Conservation (phyloP, 1,139 yeast genomes). For the Casaregolazyma lundiana region DNA sequence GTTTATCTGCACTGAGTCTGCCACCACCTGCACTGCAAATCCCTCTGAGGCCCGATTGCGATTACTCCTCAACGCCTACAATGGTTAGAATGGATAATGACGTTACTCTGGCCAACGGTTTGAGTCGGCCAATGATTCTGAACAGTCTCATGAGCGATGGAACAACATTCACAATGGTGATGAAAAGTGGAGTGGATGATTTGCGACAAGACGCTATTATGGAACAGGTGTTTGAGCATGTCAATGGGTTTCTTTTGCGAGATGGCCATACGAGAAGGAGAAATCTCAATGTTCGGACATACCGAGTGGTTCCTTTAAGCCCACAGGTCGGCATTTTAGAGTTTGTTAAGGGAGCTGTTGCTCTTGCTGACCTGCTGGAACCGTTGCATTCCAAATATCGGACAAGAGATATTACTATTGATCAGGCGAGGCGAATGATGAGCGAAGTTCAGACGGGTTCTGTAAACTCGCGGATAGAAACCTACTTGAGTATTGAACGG, state of each 20-base stretch:
- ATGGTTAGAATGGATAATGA: conserved; percentile 24
- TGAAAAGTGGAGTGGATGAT: conserved; percentile 89
- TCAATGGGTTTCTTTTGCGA: conserved; percentile 59
- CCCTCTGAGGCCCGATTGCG: conserved; percentile 40
- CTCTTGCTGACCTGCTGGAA: conserved; percentile 63
- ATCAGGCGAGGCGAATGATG: conserved; percentile 65
- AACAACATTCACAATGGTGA: conserved; percentile 47
- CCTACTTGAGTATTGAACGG: conserved; percentile 46
- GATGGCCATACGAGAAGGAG: conserved; percentile 57
- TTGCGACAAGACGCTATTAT: conserved; percentile 91
- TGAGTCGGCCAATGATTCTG: conserved; percentile 81
- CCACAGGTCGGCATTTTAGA: conserved; percentile 86
- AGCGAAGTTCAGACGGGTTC: conserved; percentile 49
- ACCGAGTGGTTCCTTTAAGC: conserved; percentile 86
- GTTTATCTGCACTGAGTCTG: conserved; percentile 41
- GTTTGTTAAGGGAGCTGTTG: conserved; percentile 73
- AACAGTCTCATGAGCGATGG: conserved; percentile 57
- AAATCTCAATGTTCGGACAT: conserved; percentile 65
- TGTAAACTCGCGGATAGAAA: conserved; percentile 44
- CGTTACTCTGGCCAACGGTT: conserved; percentile 66
- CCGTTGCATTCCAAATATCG: conserved; percentile 49
- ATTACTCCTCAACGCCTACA: conserved; percentile 36
- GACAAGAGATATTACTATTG: conserved; percentile 44
- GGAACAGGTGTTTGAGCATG: conserved; percentile 94
- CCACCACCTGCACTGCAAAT: conserved; percentile 68